Conservation (phyloP, 768 basidiomycete genomes). For the Clitopilus hobsonii region DNA sequence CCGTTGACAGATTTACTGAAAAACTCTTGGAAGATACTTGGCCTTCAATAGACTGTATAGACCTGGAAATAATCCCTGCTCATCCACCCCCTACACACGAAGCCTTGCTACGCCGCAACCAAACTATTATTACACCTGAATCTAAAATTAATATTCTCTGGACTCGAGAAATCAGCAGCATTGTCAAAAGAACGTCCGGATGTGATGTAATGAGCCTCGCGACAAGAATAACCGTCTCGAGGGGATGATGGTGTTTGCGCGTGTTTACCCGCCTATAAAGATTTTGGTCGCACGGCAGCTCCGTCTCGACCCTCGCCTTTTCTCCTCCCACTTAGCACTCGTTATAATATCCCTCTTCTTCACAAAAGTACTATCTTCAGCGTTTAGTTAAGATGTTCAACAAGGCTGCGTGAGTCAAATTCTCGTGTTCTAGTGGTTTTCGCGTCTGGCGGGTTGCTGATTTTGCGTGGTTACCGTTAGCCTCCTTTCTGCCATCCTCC, state of each 20-base stretch:
- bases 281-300: slow-evolving; percentile 1
- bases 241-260: slow-evolving; percentile 4
- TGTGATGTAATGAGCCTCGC: neutral
- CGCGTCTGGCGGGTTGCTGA: neutral
- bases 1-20: slow-evolving; percentile 1
- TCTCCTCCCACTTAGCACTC: slow-evolving; percentile 11
- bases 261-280: slow-evolving; percentile 26
- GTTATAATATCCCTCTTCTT: slow-evolving; percentile 16
- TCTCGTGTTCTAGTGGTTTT: neutral
- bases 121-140: neutral
- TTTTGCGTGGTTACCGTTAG: slow-evolving; percentile 13
- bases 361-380: slow-evolving; percentile 15
- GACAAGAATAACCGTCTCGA: neutral
- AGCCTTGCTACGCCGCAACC: neutral
- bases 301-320: neutral
- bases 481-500: slow-evolving; percentile 38
- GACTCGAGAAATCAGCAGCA: neutral
- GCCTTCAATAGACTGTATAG: neutral
- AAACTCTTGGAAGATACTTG: slow-evolving; percentile 13
- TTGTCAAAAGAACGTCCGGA: neutral
- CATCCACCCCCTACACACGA: neutral
- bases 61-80: neutral
- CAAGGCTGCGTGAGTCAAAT: slow-evolving; percentile 37
- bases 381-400: slow-evolving; percentile 39
- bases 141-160: neutral